Conservation (phyloP, 2,329 filamentous ascomycete species). For the Macrophomina tecta region DNA sequence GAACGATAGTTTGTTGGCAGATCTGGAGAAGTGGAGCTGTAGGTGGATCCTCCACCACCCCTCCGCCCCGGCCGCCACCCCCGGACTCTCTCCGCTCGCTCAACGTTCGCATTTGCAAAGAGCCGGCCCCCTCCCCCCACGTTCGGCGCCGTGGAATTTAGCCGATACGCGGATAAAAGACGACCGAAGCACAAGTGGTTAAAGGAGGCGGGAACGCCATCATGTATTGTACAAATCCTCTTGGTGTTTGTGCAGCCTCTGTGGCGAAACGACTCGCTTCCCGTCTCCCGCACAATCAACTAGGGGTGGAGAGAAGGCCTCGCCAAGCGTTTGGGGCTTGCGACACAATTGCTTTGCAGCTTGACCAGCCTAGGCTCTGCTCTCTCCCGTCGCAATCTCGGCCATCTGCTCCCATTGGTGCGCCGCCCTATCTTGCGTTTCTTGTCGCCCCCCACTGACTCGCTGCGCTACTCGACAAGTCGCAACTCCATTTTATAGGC, state of each 20-base stretch:
- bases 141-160: conserved; percentile 4
- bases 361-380: conserved; percentile 7
- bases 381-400: neutral
- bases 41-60: neutral
- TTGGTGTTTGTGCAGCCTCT: conserved; percentile 1
- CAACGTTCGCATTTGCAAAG: neutral
- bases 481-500: neutral
- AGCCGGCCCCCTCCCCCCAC: conserved; percentile 5
- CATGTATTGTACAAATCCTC: neutral
- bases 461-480: neutral
- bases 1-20: neutral
- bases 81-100: conserved; percentile 5
- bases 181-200: conserved; percentile 9
- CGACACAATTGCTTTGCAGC: neutral
- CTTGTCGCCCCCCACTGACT: neutral
- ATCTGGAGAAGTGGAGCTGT: conserved; percentile 21
- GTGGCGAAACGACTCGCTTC: neutral
- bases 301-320: neutral
- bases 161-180: conserved; percentile 23
- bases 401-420: neutral
- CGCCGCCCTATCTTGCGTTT: neutral
- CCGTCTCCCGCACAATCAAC: neutral
- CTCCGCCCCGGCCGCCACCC: conserved; percentile 12
- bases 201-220: conserved; percentile 2
- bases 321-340: conserved; percentile 4